Base-by-base conservation (phyloP, 106 monocot species). In the Allium sativum region DNA sequence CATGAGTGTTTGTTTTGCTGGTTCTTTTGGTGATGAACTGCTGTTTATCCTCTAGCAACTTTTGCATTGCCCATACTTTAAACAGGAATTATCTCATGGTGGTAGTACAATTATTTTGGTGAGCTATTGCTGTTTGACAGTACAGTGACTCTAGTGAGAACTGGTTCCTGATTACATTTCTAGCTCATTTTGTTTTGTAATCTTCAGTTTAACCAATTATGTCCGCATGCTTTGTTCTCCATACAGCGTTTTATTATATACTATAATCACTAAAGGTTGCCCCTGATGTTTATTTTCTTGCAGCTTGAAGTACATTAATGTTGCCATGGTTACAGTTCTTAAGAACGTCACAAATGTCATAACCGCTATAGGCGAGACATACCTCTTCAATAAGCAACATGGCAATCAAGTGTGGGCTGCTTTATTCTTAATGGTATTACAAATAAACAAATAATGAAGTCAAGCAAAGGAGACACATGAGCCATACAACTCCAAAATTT, bases 261-360 rank as follows among this genome's bases (percentile, higher is more conserved):
- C 31, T 31, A 31, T 31, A 31, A 31, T 31, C 5, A 31, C 31
- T 31, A 1, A 2, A 31, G 0, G 31, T 31, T 31, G 31, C 31
- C 31, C 31, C 5, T 40, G 14, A 15, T 40, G 40, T 52, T 65
- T 16, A 31, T 17, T 65, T 47, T 16, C 20, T 65, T 73, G 42
- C 86, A 86, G 86, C 62, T 86, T 86, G 78, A 82, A 79, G 56
- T 79, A 87, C 76, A 87, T 87, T 64, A 87, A 87, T 69, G 82
- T 87, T 48, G 87, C 87, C 17, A 87, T 87, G 87, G 82, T 87
- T 62, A 87, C 87, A 18, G 70, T 87, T 50, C 73, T 87, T 18
- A 87, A 87, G 70, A 87, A 87, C 54, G 66, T 79, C 69, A 82
- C 87, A 53, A 87, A 87, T 43, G 78, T 87, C 62, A 68, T 87